Base-by-base conservation (phyloP, 2,329 filamentous ascomycete species). In the Fusarium nygamai region DNA sequence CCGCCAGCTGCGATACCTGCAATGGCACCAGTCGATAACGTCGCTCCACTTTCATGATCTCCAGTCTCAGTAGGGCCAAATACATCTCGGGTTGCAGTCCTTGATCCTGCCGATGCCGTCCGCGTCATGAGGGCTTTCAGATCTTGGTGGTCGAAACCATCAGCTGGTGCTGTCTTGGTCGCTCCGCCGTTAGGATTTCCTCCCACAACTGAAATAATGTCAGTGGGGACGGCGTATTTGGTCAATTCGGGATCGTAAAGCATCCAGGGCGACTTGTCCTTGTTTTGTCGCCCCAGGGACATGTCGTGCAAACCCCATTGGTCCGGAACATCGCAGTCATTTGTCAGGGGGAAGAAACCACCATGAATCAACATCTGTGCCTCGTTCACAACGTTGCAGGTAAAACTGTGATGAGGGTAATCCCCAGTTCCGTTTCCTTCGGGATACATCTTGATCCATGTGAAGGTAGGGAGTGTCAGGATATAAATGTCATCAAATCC, bases 351-450 rank as follows among this genome's bases (percentile, higher is more conserved):
- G 71, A 91, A 92, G 54, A 85, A 86, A 24, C 90, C 90, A 29
- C 90, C 90, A 51, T 91, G 88, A 62, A 92, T 83, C 33, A 92
- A 79, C 90, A 92, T 92, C 78, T 92, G 90, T 12, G 86, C 84
- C 31, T 82, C 79, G 61, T 86, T 85, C 27, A 81, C 74, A 16
- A 91, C 87, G 73, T 90, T 90, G 76, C 89, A 91, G 56, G 84
- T 87, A 22, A 90, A 81, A 33, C 86, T 87, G 78, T 91, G 86
- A 72, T 90, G 88, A 20, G 85, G 85, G 43, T 82, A 83, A 44
- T 77, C 78, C 48, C 84, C 82, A 2, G 82, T 84, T 29, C 76
- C 76, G 64, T 84, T 81, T 54, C 77, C 80, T 51, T 80, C 80
- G 11, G 86, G 88, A 67, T 85, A 89, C 73, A 86, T 84, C 68